Conservation (phyloP, 2,329 filamentous ascomycete species). For the Monilinia vaccinii-corymbosi region DNA sequence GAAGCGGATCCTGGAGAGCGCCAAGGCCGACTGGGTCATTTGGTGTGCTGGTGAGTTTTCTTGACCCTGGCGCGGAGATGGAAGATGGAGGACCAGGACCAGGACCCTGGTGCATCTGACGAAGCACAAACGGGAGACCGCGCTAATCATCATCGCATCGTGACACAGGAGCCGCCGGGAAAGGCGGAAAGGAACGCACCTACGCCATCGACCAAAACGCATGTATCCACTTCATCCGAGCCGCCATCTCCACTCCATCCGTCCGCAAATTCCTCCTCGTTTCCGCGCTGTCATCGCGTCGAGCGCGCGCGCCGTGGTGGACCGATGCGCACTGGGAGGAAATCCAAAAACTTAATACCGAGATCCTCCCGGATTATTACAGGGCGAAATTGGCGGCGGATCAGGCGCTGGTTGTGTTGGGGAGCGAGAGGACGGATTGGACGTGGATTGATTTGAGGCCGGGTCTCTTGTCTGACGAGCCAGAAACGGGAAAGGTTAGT, state of each 20-base stretch:
- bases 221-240: constrained; percentile 52
- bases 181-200: constrained; percentile 48
- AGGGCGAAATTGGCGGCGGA: constrained; percentile 53
- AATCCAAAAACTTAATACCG: constrained; percentile 33
- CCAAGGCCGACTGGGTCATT: constrained; percentile 56
- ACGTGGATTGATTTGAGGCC: constrained; percentile 46
- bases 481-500: constrained; percentile 34
- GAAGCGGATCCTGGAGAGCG: constrained; percentile 49
- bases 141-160: not conserved
- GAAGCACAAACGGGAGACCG: not conserved
- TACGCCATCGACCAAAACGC: constrained; percentile 54
- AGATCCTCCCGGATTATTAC: constrained; percentile 44
- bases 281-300: constrained; percentile 49
- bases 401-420: constrained; percentile 43
- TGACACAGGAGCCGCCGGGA: constrained; percentile 48
- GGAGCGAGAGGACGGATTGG: constrained; percentile 30
- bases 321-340: constrained; percentile 37
- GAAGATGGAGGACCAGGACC: not conserved
- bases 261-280: constrained; percentile 56
- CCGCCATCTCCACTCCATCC: constrained; percentile 43
- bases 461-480: constrained; percentile 39
- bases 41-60: constrained; percentile 52
- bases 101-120: too few species aligned
- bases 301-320: constrained; percentile 47
- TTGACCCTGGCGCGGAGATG: not conserved